phyloP scores from a whole-genome alignment of 352 stramenopile species.

The Elongisporangium anandrum region DNA sequence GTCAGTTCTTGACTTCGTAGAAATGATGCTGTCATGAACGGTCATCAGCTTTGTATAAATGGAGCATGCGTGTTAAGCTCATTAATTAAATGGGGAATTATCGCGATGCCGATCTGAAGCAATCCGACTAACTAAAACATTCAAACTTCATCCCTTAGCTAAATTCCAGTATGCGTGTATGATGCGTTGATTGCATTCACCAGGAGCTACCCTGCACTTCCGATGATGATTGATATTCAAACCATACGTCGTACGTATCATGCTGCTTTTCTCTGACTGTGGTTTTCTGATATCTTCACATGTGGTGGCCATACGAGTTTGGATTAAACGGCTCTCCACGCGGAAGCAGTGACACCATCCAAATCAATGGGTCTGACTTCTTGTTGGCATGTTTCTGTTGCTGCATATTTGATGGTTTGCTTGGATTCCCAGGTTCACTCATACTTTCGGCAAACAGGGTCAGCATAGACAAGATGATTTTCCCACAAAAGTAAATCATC shows the following conservation, averaged over 20 bases:
- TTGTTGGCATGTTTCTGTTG: background rate
- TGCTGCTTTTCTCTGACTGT: background rate
- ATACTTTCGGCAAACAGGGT: conserved; percentile 86
- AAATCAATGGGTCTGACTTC: background rate
- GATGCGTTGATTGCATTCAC: background rate
- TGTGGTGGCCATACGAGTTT: background rate
- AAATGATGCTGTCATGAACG: conserved; percentile 54
- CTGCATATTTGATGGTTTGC: background rate
- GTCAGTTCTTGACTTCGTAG: conserved; percentile 54
- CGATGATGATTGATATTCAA: background rate
- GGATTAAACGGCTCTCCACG: background rate
- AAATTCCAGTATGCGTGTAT: background rate
- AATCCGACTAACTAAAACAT: background rate
- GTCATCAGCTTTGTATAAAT: background rate
- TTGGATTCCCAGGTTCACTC: conserved; percentile 25
- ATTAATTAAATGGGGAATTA: background rate
- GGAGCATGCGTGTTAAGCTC: background rate
- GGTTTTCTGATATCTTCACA: too few species aligned
- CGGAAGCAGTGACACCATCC: background rate
- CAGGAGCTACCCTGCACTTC: background rate
- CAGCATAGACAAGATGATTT: conserved; percentile 73
- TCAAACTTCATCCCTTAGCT: background rate
- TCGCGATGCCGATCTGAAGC: background rate
- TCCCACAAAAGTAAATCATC: conserved; percentile 81
- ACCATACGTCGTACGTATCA: background rate